Evolutionary conservation across 176 grass and related monocot genomes (phyloP).

Genomic region (Phragmites australis): DNA sequence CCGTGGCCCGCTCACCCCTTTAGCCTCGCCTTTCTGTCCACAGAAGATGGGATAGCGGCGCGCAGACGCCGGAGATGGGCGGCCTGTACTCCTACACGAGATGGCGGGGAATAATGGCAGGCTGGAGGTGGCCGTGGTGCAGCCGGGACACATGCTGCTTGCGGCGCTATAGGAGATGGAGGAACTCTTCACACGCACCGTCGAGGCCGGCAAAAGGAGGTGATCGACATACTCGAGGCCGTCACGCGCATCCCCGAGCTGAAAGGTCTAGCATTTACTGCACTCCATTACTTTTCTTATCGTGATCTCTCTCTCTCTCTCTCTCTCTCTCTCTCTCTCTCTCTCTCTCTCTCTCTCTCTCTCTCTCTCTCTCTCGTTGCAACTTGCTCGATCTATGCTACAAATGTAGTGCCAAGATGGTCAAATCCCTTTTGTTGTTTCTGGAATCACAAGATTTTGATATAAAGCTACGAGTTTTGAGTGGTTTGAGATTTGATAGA

Average conservation of each 20-base stretch:
- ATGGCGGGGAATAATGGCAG: conserved; percentile 33
- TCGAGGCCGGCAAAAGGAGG: conserved; percentile 77
- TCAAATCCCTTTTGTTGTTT: conserved; percentile 35
- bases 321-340: too few relatives aligned
- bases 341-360: too few relatives aligned
- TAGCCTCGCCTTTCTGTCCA: too few relatives aligned
- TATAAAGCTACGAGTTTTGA: conserved; percentile 34
- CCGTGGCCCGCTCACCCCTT: too few relatives aligned
- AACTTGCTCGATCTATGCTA: conserved; percentile 35
- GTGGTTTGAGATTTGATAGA: conserved; percentile 44
- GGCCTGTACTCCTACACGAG: conserved; percentile 73
- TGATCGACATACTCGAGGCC: conserved; percentile 83
- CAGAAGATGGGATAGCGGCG: conserved; percentile 13
- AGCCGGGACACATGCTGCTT: conserved; percentile 63
- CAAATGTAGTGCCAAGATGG: neutral
- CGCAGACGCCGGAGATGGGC: conserved; percentile 44
- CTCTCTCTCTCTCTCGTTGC: too few relatives aligned
- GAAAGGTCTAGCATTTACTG: conserved; percentile 76
- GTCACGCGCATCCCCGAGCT: conserved; percentile 59
- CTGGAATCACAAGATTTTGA: conserved; percentile 32
- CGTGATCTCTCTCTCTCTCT: neutral
- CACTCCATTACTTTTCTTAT: neutral
- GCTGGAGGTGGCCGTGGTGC: conserved; percentile 53
- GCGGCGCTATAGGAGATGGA: conserved; percentile 76
- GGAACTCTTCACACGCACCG: conserved; percentile 72